Percentiles rank a stretch among this genome's conserved stretches.
These are phyloP conservation scores for Ophiostoma piceae DNA, from an alignment of 2,329 filamentous ascomycete genomes.

Conservation along the genomic window DNA sequence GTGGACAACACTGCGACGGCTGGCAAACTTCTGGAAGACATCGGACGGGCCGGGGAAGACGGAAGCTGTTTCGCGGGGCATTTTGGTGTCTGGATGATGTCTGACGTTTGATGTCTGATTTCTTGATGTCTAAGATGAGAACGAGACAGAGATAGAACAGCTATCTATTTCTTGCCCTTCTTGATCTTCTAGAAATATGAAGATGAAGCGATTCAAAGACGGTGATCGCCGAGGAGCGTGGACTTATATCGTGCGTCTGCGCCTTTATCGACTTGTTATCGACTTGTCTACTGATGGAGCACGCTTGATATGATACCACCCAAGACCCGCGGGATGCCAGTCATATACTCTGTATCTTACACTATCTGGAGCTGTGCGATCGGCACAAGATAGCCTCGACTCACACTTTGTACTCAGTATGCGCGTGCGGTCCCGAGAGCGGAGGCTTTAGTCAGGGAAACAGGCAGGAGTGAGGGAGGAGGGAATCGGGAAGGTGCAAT, in stretches of 20 bases:
- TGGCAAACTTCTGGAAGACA: constrained; percentile 56
- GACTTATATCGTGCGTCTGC: neutral
- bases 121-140: neutral
- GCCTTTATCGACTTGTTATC: neutral
- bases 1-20: constrained; percentile 85
- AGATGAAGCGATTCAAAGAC: neutral
- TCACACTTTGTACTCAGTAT: neutral
- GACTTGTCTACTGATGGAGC: neutral
- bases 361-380: neutral
- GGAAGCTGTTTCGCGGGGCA: constrained; percentile 46
- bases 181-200: neutral
- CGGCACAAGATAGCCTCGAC: constrained; percentile 4
- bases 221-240: constrained; percentile 2
- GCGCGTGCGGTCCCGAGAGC: constrained; percentile 6
- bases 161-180: neutral
- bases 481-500: neutral
- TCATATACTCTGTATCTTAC: neutral
- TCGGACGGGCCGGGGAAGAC: constrained; percentile 43
- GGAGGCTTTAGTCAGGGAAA: constrained; percentile 7
- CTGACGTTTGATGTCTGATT: neutral
- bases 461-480: neutral
- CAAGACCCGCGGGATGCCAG: neutral
- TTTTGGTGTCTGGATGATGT: constrained; percentile 28
- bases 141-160: neutral
- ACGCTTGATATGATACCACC: neutral